phyloP scores from a whole-genome alignment of 73 alveolate genomes.

The Breviolum minutum region DNA sequence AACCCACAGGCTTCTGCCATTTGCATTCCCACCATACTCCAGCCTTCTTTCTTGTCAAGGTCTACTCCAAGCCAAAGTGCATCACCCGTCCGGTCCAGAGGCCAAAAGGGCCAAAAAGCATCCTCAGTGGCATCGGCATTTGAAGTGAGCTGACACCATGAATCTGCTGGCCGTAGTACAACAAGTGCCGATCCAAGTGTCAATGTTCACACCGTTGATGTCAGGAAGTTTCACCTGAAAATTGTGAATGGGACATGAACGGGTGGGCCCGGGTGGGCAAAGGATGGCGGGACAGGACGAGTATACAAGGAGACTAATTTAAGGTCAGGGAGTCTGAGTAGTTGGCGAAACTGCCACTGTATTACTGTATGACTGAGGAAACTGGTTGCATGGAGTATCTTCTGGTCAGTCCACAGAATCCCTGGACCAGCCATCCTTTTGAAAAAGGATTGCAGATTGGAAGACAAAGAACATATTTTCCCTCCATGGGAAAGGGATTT shows the following conservation, averaged over 20 bases:
- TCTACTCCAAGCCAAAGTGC: conserved; percentile 90
- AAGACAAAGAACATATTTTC: too few relatives aligned
- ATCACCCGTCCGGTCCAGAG: conserved; percentile 46
- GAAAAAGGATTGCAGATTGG: too few relatives aligned
- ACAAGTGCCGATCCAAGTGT: background rate
- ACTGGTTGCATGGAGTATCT: too few relatives aligned
- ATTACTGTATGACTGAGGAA: too few relatives aligned
- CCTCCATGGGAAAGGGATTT: too few relatives aligned
- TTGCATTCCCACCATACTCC: background rate
- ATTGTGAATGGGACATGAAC: background rate
- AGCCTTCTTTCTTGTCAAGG: conserved; percentile 75
- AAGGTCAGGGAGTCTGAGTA: background rate
- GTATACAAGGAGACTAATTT: background rate
- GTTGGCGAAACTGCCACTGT: too few relatives aligned
- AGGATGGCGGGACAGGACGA: background rate
- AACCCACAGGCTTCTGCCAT: background rate
- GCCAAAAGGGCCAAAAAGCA: conserved; percentile 92
- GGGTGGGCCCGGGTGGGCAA: background rate
- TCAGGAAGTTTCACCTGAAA: conserved; percentile 44
- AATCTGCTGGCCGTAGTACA: background rate
- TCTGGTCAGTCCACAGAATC: too few relatives aligned
- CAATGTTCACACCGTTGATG: conserved; percentile 66
- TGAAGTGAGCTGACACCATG: background rate
- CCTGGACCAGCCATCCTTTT: too few relatives aligned
- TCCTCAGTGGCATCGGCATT: background rate